phyloP scores from a whole-genome alignment of 139 green algal genomes.

The Coelastrella sp. region DNA sequence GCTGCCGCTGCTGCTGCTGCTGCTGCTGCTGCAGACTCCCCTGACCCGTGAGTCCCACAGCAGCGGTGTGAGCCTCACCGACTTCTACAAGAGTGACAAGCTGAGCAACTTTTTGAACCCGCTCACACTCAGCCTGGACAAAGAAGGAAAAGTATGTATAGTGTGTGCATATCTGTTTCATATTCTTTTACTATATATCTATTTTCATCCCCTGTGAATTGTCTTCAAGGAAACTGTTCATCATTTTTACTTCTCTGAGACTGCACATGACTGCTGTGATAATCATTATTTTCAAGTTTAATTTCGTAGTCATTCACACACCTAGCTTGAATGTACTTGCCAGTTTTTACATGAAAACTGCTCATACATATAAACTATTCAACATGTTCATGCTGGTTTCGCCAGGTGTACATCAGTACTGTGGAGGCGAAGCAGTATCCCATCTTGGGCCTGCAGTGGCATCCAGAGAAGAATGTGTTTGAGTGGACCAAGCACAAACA shows the following conservation, averaged over 20 bases:
- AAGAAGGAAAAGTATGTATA: slow-evolving; percentile 32
- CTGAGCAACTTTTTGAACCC: slow-evolving; percentile 20
- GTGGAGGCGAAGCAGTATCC: slow-evolving; percentile 73
- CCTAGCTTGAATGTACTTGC: not conserved
- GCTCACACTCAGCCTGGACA: slow-evolving; percentile 44
- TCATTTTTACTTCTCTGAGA: too few species aligned
- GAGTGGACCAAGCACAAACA: slow-evolving; percentile 79
- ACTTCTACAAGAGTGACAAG: slow-evolving; percentile 29
- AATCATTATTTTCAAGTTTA: not conserved
- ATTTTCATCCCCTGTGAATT: not conserved
- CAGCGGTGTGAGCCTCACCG: slow-evolving; percentile 37
- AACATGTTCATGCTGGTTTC: not conserved
- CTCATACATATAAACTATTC: not conserved
- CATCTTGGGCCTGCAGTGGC: slow-evolving; percentile 81
- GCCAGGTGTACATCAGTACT: slow-evolving; percentile 77
- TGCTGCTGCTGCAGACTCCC: slow-evolving; percentile 33
- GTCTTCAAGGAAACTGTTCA: too few species aligned
- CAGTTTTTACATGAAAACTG: not conserved
- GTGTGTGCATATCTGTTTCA: not conserved
- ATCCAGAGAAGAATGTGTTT: slow-evolving; percentile 91
- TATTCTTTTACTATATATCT: not conserved
- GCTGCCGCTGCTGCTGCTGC: slow-evolving; percentile 5
- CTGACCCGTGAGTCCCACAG: slow-evolving; percentile 45
- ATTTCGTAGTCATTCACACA: not conserved
- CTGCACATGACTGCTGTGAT: not conserved